Base-by-base conservation (phyloP, 116 monocot genomes). In the Cymodocea nodosa region DNA sequence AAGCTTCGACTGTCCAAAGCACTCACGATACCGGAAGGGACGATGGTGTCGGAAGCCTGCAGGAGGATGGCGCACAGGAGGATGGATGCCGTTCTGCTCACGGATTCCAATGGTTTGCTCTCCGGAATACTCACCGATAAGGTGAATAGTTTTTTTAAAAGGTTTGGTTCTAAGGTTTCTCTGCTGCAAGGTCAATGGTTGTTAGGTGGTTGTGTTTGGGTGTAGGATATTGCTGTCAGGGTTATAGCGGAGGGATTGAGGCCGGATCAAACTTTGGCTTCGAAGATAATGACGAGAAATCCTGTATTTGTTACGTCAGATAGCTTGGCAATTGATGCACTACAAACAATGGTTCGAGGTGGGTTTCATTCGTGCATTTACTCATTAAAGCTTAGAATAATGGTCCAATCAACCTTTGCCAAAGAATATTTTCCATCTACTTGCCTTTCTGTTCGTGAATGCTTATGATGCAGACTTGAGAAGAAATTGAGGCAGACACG, bases 271-370 rank as follows among this genome's bases (percentile, higher is more conserved):
- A 98, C 88, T 0, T 30, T 83, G 0, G 62, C 88, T 16, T 91
- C 97, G 6, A 98, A 91, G 82, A 76, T 98, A 37, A 98, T 98
- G 97, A 98, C 97, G 4, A 79, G 84, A 77, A 98, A 84, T 61
- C 97, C 97, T 1, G 13, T 72, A 19, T 91, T 85, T 72, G 97
- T 91, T 13, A 83, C 78, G 72, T 72, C 88, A 0, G 89, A 91
- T 71, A 73, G 82, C n/a, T 69, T 89, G 39, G 97, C 97, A n/a
- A 85, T 91, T 68, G 92, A 98, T 13, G 97, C 97, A 14, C 51
- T 98, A 78, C 97, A 98, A 72, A 89, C 82, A 69, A 98, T 98
- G 97, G 75, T 98, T n/a, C 87, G 88, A 84, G 97, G 95, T 97
- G 62, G 19, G 55, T n/a, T 63, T 23, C 16, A 2, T 60, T n/a